Evolutionary conservation across 1,284 basidiomycete species (phyloP).

Genomic region (Xerocomus amazonicus): DNA sequence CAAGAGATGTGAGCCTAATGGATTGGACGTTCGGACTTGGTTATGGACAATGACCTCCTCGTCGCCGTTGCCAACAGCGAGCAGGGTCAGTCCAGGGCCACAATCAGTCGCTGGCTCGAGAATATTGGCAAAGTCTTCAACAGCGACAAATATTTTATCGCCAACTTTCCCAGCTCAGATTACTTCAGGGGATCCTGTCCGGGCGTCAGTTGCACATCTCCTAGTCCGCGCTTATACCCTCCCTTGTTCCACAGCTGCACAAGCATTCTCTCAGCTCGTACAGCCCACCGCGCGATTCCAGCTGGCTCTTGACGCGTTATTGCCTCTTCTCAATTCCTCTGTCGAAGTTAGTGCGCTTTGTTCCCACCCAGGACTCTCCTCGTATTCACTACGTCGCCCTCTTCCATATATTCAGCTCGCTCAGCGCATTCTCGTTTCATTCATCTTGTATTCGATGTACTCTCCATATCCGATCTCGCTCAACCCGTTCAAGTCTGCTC

Average conservation of each 20-base stretch:
- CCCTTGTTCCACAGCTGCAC: constrained; percentile 69
- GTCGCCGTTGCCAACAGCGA: constrained; percentile 31
- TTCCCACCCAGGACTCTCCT: constrained; percentile 4
- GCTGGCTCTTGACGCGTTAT: constrained; percentile 70
- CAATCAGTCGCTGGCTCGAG: constrained; percentile 30
- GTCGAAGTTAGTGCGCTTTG: constrained; percentile 45
- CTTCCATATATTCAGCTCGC: constrained; percentile 44
- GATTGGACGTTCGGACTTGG: constrained; percentile 10
- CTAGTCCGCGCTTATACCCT: constrained; percentile 58
- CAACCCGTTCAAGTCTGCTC: constrained; percentile 71
- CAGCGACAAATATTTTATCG: constrained; percentile 23
- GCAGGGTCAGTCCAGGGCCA: constrained; percentile 27
- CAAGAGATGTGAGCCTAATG: constrained; percentile 3
- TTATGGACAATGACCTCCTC: constrained; percentile 34
- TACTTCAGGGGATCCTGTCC: constrained; percentile 37
- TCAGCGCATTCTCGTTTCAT: constrained; percentile 69
- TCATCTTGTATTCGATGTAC: constrained; percentile 73
- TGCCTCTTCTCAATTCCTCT: constrained; percentile 60
- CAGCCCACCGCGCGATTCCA: constrained; percentile 70
- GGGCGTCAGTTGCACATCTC: constrained; percentile 57
- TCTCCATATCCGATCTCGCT: constrained; percentile 69
- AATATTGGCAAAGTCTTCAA: constrained; percentile 29
- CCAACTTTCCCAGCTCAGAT: constrained; percentile 31
- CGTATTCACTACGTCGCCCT: constrained; percentile 13
- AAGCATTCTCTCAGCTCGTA: constrained; percentile 67